phyloP scores from a whole-genome alignment of 495 filamentous ascomycete genomes.

The Podospora pseudoanserina region DNA sequence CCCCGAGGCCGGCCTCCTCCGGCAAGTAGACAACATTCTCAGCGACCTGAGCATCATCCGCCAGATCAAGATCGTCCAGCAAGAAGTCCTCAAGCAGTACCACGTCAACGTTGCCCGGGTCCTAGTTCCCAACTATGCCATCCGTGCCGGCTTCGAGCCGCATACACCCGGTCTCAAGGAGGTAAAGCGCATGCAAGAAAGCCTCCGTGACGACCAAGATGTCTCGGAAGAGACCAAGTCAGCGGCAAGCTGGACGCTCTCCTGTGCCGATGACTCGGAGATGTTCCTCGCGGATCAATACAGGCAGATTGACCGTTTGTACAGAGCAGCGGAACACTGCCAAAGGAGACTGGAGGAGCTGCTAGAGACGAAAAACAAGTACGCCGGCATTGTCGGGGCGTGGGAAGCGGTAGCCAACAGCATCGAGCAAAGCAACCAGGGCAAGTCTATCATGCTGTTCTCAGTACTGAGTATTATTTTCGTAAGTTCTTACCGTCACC shows the following conservation, averaged over 20 bases:
- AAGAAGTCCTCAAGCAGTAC: slow-evolving; percentile 18
- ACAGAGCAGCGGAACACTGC: slow-evolving; percentile 18
- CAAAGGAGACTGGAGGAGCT: slow-evolving; percentile 13
- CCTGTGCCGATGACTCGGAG: slow-evolving; percentile 16
- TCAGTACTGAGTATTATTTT: slow-evolving; percentile 20
- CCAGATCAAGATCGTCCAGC: slow-evolving; percentile 17
- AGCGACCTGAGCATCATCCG: slow-evolving; percentile 14
- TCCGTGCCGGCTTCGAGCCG: neutral
- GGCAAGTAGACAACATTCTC: slow-evolving; percentile 14
- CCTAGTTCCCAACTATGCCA: slow-evolving; percentile 12
- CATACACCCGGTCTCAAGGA: slow-evolving; percentile 14
- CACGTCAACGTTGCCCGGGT: slow-evolving; percentile 15
- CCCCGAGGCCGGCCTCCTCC: slow-evolving; percentile 13
- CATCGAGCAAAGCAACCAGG: slow-evolving; percentile 17
- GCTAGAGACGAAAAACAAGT: slow-evolving; percentile 17
- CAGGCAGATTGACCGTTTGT: slow-evolving; percentile 15
- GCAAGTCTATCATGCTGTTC: slow-evolving; percentile 22
- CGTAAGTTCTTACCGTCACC: neutral
- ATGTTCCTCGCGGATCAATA: slow-evolving; percentile 16
- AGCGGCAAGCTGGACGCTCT: slow-evolving; percentile 16
- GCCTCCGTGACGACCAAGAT: slow-evolving; percentile 3
- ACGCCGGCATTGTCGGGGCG: slow-evolving; percentile 16
- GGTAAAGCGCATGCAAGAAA: slow-evolving; percentile 14
- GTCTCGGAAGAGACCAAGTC: slow-evolving; percentile 7
- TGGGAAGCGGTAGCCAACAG: slow-evolving; percentile 21